Conservation (phyloP, 805 yeast genomes). For the Metschnikowia sp. region DNA sequence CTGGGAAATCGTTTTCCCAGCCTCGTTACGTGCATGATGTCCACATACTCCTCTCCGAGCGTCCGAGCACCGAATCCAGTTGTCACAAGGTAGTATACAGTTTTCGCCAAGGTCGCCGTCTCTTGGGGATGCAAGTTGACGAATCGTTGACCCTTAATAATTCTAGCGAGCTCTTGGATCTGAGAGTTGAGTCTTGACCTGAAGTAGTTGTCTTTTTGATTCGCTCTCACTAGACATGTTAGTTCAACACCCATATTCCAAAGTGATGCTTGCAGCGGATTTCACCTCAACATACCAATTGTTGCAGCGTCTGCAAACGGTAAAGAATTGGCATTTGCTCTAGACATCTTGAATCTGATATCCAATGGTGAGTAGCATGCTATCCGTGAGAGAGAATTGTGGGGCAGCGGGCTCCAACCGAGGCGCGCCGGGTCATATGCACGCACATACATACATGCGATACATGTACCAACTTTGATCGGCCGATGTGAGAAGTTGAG, state of each 20-base stretch:
- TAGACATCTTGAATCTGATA: slow-evolving; percentile 6
- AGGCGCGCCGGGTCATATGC: no score
- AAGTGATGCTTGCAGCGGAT: not conserved
- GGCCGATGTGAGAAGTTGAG: no score
- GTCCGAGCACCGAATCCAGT: slow-evolving; percentile 77
- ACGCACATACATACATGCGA: no score
- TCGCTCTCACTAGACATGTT: slow-evolving; percentile 62
- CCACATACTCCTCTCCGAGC: slow-evolving; percentile 92
- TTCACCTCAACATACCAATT: slow-evolving; percentile 50
- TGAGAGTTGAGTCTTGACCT: slow-evolving; percentile 53
- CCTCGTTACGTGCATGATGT: slow-evolving; percentile 60
- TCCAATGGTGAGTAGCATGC: not conserved
- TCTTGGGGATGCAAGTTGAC: slow-evolving; percentile 62
- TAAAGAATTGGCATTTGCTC: slow-evolving; percentile 22
- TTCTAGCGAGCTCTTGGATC: slow-evolving; percentile 52
- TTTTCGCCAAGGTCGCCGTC: slow-evolving; percentile 53
- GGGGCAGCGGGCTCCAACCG: no score
- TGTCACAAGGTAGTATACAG: slow-evolving; percentile 68
- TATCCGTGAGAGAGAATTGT: no score
- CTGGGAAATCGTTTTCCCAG: slow-evolving; percentile 51
- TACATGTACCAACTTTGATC: no score
- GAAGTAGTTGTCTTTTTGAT: slow-evolving; percentile 83
- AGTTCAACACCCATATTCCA: slow-evolving; percentile 13
- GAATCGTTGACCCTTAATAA: slow-evolving; percentile 60
- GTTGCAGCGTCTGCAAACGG: slow-evolving; percentile 87